phyloP scores from a whole-genome alignment of 371 early-diverging fungal genomes.

The Mucor indicus region DNA sequence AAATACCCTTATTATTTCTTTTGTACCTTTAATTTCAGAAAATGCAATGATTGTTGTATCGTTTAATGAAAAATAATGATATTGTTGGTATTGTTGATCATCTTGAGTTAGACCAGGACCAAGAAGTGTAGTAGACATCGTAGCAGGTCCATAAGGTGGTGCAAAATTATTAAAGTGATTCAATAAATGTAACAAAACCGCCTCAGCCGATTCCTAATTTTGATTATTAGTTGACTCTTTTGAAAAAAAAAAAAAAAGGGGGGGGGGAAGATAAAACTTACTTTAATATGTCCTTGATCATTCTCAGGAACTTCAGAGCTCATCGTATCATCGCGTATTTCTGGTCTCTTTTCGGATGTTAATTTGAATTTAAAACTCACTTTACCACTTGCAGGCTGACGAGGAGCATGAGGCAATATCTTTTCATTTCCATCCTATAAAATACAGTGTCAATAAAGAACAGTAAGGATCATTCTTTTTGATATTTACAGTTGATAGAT shows the following conservation, averaged over 20 bases:
- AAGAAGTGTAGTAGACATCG: constrained; percentile 43
- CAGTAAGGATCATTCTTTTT: not conserved
- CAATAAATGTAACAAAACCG: constrained; percentile 45
- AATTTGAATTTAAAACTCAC: constrained; percentile 42
- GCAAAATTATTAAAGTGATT: constrained; percentile 59
- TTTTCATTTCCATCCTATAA: constrained; percentile 8
- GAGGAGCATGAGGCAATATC: constrained; percentile 7
- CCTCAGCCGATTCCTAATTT: constrained; percentile 52
- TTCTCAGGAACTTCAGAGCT: constrained; percentile 20
- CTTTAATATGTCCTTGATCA: constrained; percentile 47
- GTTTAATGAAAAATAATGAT: constrained; percentile 61
- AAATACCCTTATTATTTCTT: not conserved
- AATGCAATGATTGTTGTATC: constrained; percentile 60
- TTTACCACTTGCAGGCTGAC: not conserved
- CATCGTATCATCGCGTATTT: constrained; percentile 22
- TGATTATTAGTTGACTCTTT: too few species aligned
- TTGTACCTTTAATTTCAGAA: constrained; percentile 46
- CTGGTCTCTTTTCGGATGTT: constrained; percentile 36
- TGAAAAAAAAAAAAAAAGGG: not conserved
- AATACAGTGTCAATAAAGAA: not conserved
- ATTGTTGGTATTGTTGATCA: constrained; percentile 38
- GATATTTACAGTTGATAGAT: constrained; percentile 36
- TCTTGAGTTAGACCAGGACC: constrained; percentile 46
- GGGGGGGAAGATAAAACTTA: constrained; percentile 1
- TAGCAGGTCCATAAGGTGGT: constrained; percentile 53